phyloP scores from a whole-genome alignment of 2,329 filamentous ascomycete genomes.

The Phialophora tarda region DNA sequence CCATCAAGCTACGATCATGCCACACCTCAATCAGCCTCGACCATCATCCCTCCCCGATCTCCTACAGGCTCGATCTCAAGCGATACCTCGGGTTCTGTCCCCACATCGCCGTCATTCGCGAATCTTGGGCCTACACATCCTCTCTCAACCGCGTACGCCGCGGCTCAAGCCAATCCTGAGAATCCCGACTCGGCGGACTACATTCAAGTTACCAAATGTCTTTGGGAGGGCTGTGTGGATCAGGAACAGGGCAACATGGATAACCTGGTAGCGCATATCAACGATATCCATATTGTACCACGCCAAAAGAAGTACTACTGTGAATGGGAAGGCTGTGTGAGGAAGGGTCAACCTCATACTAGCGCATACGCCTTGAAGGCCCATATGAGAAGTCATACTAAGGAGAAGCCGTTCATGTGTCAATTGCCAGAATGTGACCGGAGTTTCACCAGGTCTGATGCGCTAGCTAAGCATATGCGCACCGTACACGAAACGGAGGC shows the following conservation, averaged over 20 bases:
- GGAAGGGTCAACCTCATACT: constrained; percentile 89
- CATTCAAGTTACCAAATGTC: constrained; percentile 73
- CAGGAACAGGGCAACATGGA: constrained; percentile 82
- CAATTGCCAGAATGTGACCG: constrained; percentile 95
- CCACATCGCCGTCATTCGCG: constrained; percentile 71
- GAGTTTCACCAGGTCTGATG: constrained; percentile 93
- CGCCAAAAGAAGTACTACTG: constrained; percentile 98
- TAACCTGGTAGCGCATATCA: constrained; percentile 78
- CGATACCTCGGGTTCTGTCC: constrained; percentile 86
- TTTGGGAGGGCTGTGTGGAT: constrained; percentile 75
- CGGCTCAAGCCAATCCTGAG: constrained; percentile 42
- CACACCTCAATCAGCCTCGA: constrained; percentile 53
- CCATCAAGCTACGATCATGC: constrained; percentile 55
- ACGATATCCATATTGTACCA: constrained; percentile 91
- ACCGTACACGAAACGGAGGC: constrained; percentile 98
- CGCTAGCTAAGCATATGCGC: constrained; percentile 96
- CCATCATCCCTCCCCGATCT: constrained; percentile 47
- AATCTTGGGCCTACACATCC: constrained; percentile 54
- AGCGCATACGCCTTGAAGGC: constrained; percentile 95
- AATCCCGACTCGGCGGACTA: constrained; percentile 39
- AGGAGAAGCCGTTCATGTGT: constrained; percentile 98
- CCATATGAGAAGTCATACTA: constrained; percentile 96
- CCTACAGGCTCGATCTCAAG: constrained; percentile 78
- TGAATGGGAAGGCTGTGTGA: constrained; percentile 88
- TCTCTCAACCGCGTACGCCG: constrained; percentile 41